These are phyloP conservation scores for Candida maesae DNA, from an alignment of 805 yeast species.

Conservation along the genomic window DNA sequence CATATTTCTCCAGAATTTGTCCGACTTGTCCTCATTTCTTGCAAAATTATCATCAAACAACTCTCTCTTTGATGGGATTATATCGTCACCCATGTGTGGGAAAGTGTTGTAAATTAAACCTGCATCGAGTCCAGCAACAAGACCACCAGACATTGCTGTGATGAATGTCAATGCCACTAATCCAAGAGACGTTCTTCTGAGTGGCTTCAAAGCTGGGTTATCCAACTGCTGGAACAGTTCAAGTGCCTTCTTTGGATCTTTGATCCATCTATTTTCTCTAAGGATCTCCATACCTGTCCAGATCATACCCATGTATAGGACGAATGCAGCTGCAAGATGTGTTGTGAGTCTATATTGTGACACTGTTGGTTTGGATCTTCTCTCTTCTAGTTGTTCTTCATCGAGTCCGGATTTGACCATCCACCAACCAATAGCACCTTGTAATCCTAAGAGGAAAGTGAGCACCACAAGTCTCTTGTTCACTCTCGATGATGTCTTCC, in stretches of 20 bases:
- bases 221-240: conserved; percentile 54
- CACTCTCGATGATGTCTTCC: conserved; percentile 62
- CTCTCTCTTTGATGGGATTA: conserved; percentile 73
- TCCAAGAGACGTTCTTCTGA: conserved; percentile 52
- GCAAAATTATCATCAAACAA: conserved; percentile 72
- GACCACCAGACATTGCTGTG: conserved; percentile 96
- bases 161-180: conserved; percentile 68
- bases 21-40: conserved; percentile 62
- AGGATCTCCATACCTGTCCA: conserved; percentile 86
- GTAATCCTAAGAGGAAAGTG: conserved; percentile 78
- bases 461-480: conserved; percentile 67
- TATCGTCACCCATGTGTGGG: conserved; percentile 92
- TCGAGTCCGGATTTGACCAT: conserved; percentile 97
- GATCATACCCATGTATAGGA: conserved; percentile 82
- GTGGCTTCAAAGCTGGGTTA: conserved; percentile 53
- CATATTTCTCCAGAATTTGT: conserved; percentile 86
- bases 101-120: conserved; percentile 94
- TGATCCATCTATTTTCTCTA: conserved; percentile 66
- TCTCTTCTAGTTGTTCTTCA: conserved; percentile 66
- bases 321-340: conserved; percentile 89
- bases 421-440: conserved; percentile 99
- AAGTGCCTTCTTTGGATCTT: conserved; percentile 56
- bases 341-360: conserved; percentile 93
- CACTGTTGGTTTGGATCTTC: conserved; percentile 94
- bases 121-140: conserved; percentile 98